These are phyloP conservation scores for Baudoinia panamericana DNA, from an alignment of 495 filamentous ascomycete species.

Conservation along the genomic window DNA sequence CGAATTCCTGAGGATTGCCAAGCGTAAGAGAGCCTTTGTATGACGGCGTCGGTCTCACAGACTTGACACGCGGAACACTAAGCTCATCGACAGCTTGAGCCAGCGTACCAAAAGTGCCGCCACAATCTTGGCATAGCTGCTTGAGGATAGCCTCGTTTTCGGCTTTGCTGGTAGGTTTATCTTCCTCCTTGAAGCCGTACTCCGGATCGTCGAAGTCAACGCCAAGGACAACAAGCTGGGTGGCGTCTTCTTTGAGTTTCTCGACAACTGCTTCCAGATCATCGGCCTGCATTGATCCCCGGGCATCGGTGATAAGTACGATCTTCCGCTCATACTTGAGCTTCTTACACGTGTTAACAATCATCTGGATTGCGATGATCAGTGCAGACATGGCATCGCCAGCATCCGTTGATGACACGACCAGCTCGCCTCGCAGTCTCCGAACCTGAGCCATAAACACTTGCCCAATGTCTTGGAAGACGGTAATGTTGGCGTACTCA, in stretches of 20 bases:
- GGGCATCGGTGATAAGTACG: slow-evolving; percentile 70
- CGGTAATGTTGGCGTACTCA: slow-evolving; percentile 62
- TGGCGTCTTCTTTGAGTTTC: slow-evolving; percentile 59
- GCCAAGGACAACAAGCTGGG: slow-evolving; percentile 69
- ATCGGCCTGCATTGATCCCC: slow-evolving; percentile 53
- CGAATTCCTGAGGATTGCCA: slow-evolving; percentile 60
- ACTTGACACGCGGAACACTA: slow-evolving; percentile 64
- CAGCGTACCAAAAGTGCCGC: slow-evolving; percentile 67
- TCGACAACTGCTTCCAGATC: slow-evolving; percentile 50
- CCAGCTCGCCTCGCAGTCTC: slow-evolving; percentile 46
- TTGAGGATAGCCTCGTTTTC: slow-evolving; percentile 56
- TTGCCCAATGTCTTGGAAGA: slow-evolving; percentile 60
- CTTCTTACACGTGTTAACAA: slow-evolving; percentile 65
- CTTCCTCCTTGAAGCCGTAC: slow-evolving; percentile 85
- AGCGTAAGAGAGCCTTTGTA: slow-evolving; percentile 73
- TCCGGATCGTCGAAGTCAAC: slow-evolving; percentile 91
- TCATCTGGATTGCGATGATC: slow-evolving; percentile 76
- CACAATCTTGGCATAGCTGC: slow-evolving; percentile 47
- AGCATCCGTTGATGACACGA: slow-evolving; percentile 50
- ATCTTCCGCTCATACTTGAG: slow-evolving; percentile 81
- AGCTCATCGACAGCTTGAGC: slow-evolving; percentile 68
- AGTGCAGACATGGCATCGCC: slow-evolving; percentile 84
- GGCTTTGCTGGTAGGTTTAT: slow-evolving; percentile 46
- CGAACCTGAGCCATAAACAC: slow-evolving; percentile 60
- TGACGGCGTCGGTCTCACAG: slow-evolving; percentile 52